Evolutionary conservation across 2,329 filamentous ascomycete species (phyloP).

Genomic region (Aspergillus awamori): DNA sequence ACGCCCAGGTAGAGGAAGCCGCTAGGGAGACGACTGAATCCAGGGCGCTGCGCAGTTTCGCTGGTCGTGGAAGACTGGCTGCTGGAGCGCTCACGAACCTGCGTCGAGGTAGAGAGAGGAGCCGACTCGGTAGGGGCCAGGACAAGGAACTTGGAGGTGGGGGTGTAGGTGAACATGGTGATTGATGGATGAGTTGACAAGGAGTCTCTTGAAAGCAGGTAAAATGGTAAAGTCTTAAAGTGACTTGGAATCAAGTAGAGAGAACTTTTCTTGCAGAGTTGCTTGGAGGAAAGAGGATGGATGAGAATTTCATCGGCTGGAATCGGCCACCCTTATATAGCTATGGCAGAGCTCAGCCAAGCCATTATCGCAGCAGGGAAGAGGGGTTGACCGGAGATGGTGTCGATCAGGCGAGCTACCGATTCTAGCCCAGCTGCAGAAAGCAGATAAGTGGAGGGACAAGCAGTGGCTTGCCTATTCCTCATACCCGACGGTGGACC

Average conservation of each 20-base stretch:
- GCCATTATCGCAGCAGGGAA: conserved; percentile 14
- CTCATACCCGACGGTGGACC: conserved; percentile 13
- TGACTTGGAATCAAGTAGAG: background rate
- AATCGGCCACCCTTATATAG: conserved; percentile 33
- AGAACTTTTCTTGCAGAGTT: background rate
- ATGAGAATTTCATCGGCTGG: conserved; percentile 13
- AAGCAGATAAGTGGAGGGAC: conserved; percentile 8
- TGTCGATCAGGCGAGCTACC: conserved; percentile 28
- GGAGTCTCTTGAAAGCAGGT: background rate
- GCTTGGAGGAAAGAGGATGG: conserved; percentile 10
- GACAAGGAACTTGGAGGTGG: conserved; percentile 35
- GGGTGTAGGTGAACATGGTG: conserved; percentile 35
- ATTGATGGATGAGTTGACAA: background rate
- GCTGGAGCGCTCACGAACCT: conserved; percentile 29
- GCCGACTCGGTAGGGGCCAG: conserved; percentile 34
- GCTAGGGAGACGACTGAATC: conserved; percentile 21
- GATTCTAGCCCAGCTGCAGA: conserved; percentile 23
- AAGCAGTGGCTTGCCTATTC: conserved; percentile 1
- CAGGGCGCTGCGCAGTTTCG: conserved; percentile 4
- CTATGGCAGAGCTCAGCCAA: conserved; percentile 17
- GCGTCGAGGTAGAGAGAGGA: conserved; percentile 23
- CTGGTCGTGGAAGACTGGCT: conserved; percentile 30
- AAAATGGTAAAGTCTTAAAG: conserved; percentile 6
- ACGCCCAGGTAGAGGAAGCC: conserved; percentile 35
- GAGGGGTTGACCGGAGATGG: conserved; percentile 29